Evolutionary conservation across 2,329 filamentous ascomycete genomes (phyloP).

Genomic region (Fusarium staphyleae): DNA sequence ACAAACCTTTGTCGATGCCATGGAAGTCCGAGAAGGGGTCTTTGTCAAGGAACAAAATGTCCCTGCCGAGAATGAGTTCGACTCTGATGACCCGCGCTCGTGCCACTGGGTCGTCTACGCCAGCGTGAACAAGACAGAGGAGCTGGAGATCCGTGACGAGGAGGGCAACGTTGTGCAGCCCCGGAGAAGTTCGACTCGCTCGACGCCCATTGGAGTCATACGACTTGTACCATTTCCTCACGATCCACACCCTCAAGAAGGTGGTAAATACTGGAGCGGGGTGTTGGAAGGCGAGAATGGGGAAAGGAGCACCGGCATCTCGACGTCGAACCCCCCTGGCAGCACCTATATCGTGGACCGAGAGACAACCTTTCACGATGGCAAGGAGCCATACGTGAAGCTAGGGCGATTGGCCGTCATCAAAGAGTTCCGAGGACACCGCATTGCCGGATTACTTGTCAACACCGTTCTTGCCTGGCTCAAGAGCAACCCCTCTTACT

Average conservation of each 20-base stretch:
- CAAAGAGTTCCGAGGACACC: slow-evolving; percentile 67
- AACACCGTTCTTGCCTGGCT: slow-evolving; percentile 74
- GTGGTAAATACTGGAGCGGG: slow-evolving; percentile 57
- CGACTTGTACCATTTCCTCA: slow-evolving; percentile 85
- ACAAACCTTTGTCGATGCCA: slow-evolving; percentile 66
- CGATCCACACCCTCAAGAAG: slow-evolving; percentile 64
- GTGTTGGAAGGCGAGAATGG: slow-evolving; percentile 43
- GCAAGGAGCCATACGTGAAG: slow-evolving; percentile 79
- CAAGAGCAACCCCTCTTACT: slow-evolving; percentile 62
- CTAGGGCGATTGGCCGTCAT: slow-evolving; percentile 79
- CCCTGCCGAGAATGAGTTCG: slow-evolving; percentile 74
- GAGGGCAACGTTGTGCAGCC: slow-evolving; percentile 51
- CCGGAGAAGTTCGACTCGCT: slow-evolving; percentile 53
- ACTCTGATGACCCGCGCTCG: slow-evolving; percentile 78
- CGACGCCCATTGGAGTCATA: slow-evolving; percentile 72
- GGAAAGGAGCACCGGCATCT: background rate
- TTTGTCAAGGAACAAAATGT: slow-evolving; percentile 67
- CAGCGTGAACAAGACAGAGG: slow-evolving; percentile 59
- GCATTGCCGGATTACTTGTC: slow-evolving; percentile 71
- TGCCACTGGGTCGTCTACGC: slow-evolving; percentile 92
- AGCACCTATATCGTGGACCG: slow-evolving; percentile 48
- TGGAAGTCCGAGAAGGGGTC: slow-evolving; percentile 66
- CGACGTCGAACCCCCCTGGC: background rate
- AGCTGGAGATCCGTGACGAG: slow-evolving; percentile 53
- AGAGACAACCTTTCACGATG: slow-evolving; percentile 62